A percentile compares a stretch with the other conserved stretches of the same genome.
Conservation (phyloP, 2,329 filamentous ascomycete genomes). For the Xylaria sp. region DNA sequence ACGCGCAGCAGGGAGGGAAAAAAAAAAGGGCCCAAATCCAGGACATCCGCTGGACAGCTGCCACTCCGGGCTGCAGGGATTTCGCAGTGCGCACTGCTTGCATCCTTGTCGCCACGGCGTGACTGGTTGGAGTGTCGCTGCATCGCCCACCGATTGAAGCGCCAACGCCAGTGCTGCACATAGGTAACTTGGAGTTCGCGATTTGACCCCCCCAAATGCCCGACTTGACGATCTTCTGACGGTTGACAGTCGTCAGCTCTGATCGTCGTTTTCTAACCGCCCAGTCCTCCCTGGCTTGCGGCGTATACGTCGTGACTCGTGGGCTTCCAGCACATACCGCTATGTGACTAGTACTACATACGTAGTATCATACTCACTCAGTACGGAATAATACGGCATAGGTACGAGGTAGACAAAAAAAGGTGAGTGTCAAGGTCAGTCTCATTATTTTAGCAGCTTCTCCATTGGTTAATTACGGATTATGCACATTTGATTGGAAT, state of each 20-base stretch:
- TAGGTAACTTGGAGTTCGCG: neutral
- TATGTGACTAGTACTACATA: too few relatives aligned
- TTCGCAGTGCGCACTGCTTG: neutral
- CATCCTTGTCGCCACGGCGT: conserved; percentile 19
- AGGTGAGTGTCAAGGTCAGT: too few relatives aligned
- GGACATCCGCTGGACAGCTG: neutral
- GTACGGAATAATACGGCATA: too few relatives aligned
- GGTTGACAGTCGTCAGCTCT: neutral
- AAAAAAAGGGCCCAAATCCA: neutral
- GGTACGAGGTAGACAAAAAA: too few relatives aligned
- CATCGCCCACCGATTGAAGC: conserved; percentile 11
- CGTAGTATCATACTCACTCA: too few relatives aligned
- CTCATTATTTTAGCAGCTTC: neutral
- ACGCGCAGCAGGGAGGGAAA: neutral
- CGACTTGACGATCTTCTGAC: conserved; percentile 1
- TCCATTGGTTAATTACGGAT: neutral
- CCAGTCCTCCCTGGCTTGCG: neutral
- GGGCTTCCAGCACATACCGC: too few relatives aligned
- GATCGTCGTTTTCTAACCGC: neutral
- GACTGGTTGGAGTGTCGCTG: conserved; percentile 20
- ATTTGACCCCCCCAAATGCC: neutral
- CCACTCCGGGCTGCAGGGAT: neutral
- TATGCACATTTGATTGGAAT: too few relatives aligned
- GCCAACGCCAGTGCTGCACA: neutral
- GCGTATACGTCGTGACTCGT: too few relatives aligned